Conservation (phyloP, 2,329 filamentous ascomycete species). For the Scedosporium dehoogii region DNA sequence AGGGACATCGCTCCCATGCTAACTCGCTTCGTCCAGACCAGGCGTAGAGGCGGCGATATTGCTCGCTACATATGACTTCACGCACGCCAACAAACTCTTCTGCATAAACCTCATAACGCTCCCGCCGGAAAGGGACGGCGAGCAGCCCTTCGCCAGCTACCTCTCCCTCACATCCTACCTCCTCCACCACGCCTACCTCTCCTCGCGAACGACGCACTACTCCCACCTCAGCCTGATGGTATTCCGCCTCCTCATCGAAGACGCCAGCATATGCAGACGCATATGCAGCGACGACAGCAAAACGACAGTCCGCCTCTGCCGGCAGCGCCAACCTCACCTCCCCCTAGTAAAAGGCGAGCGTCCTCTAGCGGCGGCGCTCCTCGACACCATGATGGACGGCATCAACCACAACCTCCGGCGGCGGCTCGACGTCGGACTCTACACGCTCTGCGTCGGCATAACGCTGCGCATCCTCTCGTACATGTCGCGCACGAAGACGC, state of each 20-base stretch:
- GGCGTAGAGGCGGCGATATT: constrained; percentile 69
- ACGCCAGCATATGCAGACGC: constrained; percentile 69
- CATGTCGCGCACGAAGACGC: constrained; percentile 70
- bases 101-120: constrained; percentile 70
- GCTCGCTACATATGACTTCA: constrained; percentile 85
- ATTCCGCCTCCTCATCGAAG: constrained; percentile 78
- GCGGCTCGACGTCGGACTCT: constrained; percentile 74
- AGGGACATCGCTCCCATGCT: neutral
- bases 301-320: constrained; percentile 68
- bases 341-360: constrained; percentile 65
- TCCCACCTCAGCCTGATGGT: constrained; percentile 78
- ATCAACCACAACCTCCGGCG: constrained; percentile 89
- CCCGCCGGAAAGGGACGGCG: constrained; percentile 50
- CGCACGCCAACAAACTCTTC: constrained; percentile 90
- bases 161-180: constrained; percentile 88
- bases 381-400: constrained; percentile 83
- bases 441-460: constrained; percentile 72
- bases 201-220: constrained; percentile 67
- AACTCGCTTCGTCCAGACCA: constrained; percentile 45
- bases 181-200: constrained; percentile 85
- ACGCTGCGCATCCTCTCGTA: constrained; percentile 76
- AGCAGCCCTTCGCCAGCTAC: constrained; percentile 70
- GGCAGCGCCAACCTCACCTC: constrained; percentile 78
- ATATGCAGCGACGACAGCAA: constrained; percentile 74
- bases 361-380: constrained; percentile 61